Percentiles rank a stretch among this genome's conserved stretches.
Evolutionary conservation across 768 basidiomycete genomes (phyloP).

Genomic region (Pisolithus marmoratus): DNA sequence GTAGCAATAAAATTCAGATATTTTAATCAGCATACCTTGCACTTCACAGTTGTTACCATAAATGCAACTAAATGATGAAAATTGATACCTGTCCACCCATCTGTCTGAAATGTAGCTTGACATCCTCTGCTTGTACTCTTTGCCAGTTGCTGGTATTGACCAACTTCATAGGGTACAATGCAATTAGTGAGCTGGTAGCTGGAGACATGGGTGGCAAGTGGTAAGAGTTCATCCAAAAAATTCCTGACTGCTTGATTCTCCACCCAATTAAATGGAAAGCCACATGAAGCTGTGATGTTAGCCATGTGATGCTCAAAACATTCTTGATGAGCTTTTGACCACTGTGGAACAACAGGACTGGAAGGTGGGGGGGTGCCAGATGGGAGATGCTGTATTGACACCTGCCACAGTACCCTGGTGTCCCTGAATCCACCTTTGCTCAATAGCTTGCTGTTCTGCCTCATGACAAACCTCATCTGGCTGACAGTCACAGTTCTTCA

Average conservation of each 20-base stretch:
- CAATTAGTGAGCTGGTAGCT: constrained; percentile 14
- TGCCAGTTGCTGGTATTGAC: not conserved
- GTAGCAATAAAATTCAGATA: no score
- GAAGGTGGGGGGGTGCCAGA: no score
- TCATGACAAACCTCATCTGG: no score
- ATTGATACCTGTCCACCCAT: constrained; percentile 34
- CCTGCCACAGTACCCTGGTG: no score
- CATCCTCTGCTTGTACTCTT: constrained; percentile 7
- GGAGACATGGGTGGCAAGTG: constrained; percentile 18
- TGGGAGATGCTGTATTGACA: no score
- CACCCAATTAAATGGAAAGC: constrained; percentile 32
- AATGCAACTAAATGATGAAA: no score
- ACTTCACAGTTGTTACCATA: constrained; percentile 19
- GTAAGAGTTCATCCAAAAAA: constrained; percentile 28
- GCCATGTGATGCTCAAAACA: no score
- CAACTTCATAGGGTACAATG: constrained; percentile 15
- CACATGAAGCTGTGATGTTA: constrained; percentile 3
- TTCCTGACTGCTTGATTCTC: constrained; percentile 30
- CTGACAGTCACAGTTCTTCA: no score
- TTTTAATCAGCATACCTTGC: constrained; percentile 13
- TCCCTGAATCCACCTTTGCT: no score
- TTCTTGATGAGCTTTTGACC: no score
- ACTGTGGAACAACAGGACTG: no score
- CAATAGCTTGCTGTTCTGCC: no score
- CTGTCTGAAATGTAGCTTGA: constrained; percentile 25